Evolutionary conservation across 208 protist genomes (phyloP).

Genomic region (Crithidia mellificae): DNA sequence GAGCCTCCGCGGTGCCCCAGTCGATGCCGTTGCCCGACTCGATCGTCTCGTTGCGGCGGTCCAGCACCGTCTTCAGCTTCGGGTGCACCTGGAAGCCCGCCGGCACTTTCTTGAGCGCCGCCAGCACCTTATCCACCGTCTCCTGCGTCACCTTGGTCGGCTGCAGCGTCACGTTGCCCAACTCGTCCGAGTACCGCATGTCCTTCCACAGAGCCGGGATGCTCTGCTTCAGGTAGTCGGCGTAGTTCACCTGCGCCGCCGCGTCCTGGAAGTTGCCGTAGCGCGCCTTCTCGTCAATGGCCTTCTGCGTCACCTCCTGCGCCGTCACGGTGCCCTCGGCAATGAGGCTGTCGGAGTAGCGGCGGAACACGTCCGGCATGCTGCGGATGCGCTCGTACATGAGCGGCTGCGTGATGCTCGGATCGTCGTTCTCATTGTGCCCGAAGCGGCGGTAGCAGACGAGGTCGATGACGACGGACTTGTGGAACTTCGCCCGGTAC

Average conservation of each 20-base stretch:
- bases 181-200: constrained; percentile 82
- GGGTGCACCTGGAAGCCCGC: constrained; percentile 81
- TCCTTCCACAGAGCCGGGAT: constrained; percentile 70
- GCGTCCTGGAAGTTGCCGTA: constrained; percentile 79
- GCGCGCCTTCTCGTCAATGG: constrained; percentile 69
- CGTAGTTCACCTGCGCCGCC: constrained; percentile 77
- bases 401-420: constrained; percentile 97
- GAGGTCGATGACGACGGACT: constrained; percentile 97
- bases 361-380: constrained; percentile 82
- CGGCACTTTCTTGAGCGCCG: constrained; percentile 72
- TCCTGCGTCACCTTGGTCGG: constrained; percentile 73
- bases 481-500: constrained; percentile 92
- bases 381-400: constrained; percentile 95
- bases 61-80: constrained; percentile 80
- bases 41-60: constrained; percentile 78
- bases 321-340: constrained; percentile 73
- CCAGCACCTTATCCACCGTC: constrained; percentile 53
- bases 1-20: constrained; percentile 95
- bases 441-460: constrained; percentile 96
- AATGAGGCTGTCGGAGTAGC: constrained; percentile 85
- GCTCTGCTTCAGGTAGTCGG: constrained; percentile 72
- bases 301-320: constrained; percentile 69
- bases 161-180: constrained; percentile 57
- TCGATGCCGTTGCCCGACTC: constrained; percentile 81
- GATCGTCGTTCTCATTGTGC: constrained; percentile 99